phyloP scores from a whole-genome alignment of 1,139 yeast species.

The Hyphopichia fennica region DNA sequence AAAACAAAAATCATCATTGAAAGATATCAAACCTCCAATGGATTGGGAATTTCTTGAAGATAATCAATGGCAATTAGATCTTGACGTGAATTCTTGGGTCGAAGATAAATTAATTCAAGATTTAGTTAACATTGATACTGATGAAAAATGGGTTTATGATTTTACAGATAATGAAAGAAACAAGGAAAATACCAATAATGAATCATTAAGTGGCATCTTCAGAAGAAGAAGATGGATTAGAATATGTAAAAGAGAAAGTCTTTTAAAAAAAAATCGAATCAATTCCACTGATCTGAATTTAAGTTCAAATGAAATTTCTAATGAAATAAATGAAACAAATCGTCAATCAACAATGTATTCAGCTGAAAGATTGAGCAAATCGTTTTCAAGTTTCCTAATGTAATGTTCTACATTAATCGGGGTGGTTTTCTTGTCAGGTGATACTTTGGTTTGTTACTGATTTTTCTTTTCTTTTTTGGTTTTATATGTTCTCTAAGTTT shows the following conservation, averaged over 20 bases:
- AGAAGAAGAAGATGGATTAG: conserved; percentile 60
- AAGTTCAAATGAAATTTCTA: not conserved
- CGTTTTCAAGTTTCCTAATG: conserved; percentile 3
- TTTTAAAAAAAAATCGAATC: not conserved
- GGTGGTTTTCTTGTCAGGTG: too few species aligned
- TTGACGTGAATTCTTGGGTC: conserved; percentile 62
- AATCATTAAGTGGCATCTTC: conserved; percentile 17
- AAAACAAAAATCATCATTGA: conserved; percentile 18
- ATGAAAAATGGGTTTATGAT: conserved; percentile 81
- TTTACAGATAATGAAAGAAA: conserved; percentile 15
- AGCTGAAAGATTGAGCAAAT: conserved; percentile 4
- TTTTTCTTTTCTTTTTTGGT: too few species aligned
- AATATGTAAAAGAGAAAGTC: conserved; percentile 21
- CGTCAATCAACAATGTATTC: not conserved
- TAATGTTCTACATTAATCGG: too few species aligned
- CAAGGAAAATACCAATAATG: conserved; percentile 12
- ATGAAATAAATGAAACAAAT: not conserved
- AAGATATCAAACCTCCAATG: conserved; percentile 52
- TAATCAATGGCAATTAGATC: conserved; percentile 57
- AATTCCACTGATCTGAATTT: not conserved
- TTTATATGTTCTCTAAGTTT: too few species aligned
- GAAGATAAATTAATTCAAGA: conserved; percentile 47
- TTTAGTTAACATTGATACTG: conserved; percentile 59
- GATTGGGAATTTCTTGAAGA: conserved; percentile 53
- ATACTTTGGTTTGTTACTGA: too few species aligned